These are phyloP conservation scores for Sanghuangporus sanghuang DNA, from an alignment of 1,284 basidiomycete genomes.

Conservation along the genomic window DNA sequence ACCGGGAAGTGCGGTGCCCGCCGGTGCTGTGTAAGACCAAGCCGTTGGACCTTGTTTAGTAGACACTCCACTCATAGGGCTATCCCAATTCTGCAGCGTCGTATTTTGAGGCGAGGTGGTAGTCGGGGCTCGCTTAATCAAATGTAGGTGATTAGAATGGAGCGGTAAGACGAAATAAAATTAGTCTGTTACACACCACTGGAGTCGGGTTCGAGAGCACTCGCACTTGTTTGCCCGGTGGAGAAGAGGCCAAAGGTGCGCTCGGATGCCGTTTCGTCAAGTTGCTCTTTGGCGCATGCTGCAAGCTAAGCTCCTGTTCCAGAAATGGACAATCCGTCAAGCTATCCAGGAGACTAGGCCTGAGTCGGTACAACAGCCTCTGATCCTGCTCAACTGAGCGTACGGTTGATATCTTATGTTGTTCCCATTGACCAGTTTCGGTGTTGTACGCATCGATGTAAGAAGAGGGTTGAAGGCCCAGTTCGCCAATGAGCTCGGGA, in stretches of 20 bases:
- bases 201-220: conserved; percentile 10
- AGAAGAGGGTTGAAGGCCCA: conserved; percentile 42
- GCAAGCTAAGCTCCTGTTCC: conserved; percentile 45
- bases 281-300: conserved; percentile 22
- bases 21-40: neutral
- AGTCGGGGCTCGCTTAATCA: conserved; percentile 9
- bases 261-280: conserved; percentile 5
- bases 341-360: conserved; percentile 52
- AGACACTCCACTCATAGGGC: neutral
- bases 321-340: conserved; percentile 52
- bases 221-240: conserved; percentile 7
- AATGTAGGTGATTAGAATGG: neutral
- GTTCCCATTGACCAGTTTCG: conserved; percentile 51
- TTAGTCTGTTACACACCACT: neutral
- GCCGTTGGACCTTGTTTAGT: neutral
- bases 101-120: neutral
- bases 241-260: neutral
- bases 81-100: neutral
- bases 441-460: conserved; percentile 59
- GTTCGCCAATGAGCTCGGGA: conserved; percentile 43
- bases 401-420: conserved; percentile 40
- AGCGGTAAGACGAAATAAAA: neutral
- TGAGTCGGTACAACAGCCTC: conserved; percentile 52
- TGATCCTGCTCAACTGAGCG: conserved; percentile 38
- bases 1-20: neutral